Percentiles rank a stretch among this genome's conserved stretches.
phyloP scores from a whole-genome alignment of 1,284 basidiomycete genomes.

The Leccinum subrobustum region DNA sequence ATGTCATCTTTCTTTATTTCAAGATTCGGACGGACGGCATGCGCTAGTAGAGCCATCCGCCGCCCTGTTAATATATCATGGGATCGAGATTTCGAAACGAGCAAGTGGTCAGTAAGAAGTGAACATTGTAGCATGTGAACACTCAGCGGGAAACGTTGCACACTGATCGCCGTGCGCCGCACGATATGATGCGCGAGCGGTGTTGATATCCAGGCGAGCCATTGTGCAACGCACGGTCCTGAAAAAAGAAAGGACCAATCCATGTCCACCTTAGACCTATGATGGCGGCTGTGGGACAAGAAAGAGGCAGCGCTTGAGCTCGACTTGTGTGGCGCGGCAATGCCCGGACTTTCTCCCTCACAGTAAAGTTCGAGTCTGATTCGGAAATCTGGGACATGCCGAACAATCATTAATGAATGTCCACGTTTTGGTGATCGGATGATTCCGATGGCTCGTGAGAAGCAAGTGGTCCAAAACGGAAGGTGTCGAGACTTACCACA shows the following conservation, averaged over 20 bases:
- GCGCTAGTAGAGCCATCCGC: background rate
- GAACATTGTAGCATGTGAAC: background rate
- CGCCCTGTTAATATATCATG: background rate
- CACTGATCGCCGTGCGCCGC: background rate
- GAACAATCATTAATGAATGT: no score
- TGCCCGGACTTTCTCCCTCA: background rate
- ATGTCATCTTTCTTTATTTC: background rate
- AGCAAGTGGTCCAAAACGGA: no score
- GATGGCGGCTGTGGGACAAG: no score
- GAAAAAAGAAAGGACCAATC: background rate
- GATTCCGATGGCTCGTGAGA: no score
- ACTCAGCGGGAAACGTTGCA: background rate
- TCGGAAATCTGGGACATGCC: no score
- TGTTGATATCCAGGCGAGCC: background rate
- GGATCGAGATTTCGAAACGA: background rate
- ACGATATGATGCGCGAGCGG: background rate
- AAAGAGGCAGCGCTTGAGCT: no score
- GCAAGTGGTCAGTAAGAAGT: background rate
- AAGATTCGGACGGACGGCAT: background rate
- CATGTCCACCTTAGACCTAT: background rate
- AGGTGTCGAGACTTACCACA: no score
- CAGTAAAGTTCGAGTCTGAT: no score
- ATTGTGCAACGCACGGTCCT: background rate
- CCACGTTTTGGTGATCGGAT: no score
- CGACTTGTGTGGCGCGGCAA: background rate